A percentile compares a stretch with the other conserved stretches of the same genome.
phyloP scores from a whole-genome alignment of 225 moss, liverwort and hornwort species.

The Bryum argenteum region DNA sequence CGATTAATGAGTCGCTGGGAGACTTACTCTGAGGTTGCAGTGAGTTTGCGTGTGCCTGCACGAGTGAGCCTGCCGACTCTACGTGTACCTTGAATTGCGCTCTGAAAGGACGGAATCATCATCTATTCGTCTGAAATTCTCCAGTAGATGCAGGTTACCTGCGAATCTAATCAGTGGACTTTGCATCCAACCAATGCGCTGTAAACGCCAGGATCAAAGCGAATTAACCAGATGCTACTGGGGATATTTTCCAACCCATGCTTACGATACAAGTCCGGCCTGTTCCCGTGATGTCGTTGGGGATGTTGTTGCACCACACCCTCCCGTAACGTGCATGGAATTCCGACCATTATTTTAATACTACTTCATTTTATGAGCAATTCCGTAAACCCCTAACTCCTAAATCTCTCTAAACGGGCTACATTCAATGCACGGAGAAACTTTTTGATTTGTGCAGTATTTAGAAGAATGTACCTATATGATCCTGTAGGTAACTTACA shows the following conservation, averaged over 20 bases:
- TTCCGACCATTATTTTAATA: too few species aligned
- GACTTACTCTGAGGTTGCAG: not conserved
- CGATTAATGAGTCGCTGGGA: not conserved
- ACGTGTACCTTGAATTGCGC: not conserved
- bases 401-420: too few species aligned
- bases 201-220: not conserved
- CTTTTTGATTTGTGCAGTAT: too few species aligned
- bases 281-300: too few species aligned
- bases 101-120: not conserved
- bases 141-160: constrained; percentile 3
- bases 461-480: too few species aligned
- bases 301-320: too few species aligned
- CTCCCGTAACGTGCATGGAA: too few species aligned
- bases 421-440: too few species aligned
- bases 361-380: too few species aligned
- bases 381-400: too few species aligned
- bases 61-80: constrained; percentile 9
- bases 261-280: too few species aligned
- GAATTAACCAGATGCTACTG: not conserved
- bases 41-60: not conserved
- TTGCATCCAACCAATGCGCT: not conserved
- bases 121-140: not conserved
- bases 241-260: not conserved
- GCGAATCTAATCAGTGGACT: not conserved
- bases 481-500: too few species aligned